phyloP scores from a whole-genome alignment of 202 grass and related monocot species.

The Zizania palustris region DNA sequence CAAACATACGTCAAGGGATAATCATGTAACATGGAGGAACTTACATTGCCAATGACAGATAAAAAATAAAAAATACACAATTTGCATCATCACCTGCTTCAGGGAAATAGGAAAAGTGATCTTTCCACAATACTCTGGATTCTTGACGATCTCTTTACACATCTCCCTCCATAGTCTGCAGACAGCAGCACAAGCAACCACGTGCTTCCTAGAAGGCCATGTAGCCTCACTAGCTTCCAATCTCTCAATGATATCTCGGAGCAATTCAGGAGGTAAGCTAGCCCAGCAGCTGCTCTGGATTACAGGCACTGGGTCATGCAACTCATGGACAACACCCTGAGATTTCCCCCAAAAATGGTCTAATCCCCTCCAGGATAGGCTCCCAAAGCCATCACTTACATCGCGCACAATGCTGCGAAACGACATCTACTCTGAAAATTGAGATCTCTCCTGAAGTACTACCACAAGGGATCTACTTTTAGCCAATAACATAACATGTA shows the following conservation, averaged over 20 bases:
- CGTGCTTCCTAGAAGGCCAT: slow-evolving; percentile 67
- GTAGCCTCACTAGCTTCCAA: slow-evolving; percentile 64
- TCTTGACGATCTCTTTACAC: slow-evolving; percentile 69
- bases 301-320: slow-evolving; percentile 53
- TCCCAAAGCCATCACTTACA: slow-evolving; percentile 82
- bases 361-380: slow-evolving; percentile 80
- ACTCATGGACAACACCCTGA: slow-evolving; percentile 68
- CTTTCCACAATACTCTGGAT: slow-evolving; percentile 61
- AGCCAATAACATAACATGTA: slow-evolving; percentile 26
- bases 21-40: slow-evolving; percentile 17
- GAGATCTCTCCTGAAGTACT: slow-evolving; percentile 12
- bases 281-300: slow-evolving; percentile 65
- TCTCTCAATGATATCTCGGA: slow-evolving; percentile 71
- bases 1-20: neutral
- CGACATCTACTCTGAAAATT: slow-evolving; percentile 57
- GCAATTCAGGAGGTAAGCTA: slow-evolving; percentile 70
- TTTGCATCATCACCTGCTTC: slow-evolving; percentile 57
- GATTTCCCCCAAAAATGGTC: slow-evolving; percentile 60
- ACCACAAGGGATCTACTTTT: neutral
- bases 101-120: slow-evolving; percentile 82
- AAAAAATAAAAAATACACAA: slow-evolving; percentile 9
- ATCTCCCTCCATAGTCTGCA: slow-evolving; percentile 80
- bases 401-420: slow-evolving; percentile 80
- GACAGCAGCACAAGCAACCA: slow-evolving; percentile 68
- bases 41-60: slow-evolving; percentile 3